These are phyloP conservation scores for Ceriops decandra DNA, from an alignment of 345 rosid genomes.

Conservation along the genomic window DNA sequence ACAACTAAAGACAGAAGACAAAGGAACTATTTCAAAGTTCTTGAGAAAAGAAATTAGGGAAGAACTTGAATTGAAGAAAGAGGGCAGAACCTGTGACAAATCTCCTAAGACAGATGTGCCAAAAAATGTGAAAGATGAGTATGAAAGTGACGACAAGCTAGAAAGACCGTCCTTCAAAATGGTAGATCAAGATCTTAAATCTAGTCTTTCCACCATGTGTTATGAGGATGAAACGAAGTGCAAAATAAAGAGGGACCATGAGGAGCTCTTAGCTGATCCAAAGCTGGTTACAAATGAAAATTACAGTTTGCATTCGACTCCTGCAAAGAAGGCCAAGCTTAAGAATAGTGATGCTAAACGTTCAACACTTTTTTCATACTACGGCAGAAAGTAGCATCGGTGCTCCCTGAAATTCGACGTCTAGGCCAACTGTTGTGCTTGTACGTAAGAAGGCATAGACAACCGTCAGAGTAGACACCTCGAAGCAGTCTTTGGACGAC, in stretches of 20 bases:
- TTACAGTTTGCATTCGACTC: constrained; percentile 17
- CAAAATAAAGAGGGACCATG: constrained; percentile 43
- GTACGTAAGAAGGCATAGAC: background rate
- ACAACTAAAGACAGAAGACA: constrained; percentile 45
- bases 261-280: constrained; percentile 29
- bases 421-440: background rate
- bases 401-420: background rate
- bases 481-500: no score
- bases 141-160: constrained; percentile 19
- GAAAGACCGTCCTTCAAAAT: constrained; percentile 3
- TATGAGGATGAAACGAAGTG: constrained; percentile 23
- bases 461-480: no score
- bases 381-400: constrained; percentile 36
- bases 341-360: constrained; percentile 47
- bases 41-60: constrained; percentile 46
- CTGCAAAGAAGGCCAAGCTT: constrained; percentile 39
- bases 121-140: constrained; percentile 30
- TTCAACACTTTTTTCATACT: constrained; percentile 62
- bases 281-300: constrained; percentile 23
- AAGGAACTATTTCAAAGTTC: constrained; percentile 64
- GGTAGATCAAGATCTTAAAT: constrained; percentile 21
- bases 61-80: constrained; percentile 32
- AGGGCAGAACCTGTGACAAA: constrained; percentile 18
- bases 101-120: constrained; percentile 9
- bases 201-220: background rate